phyloP scores from a whole-genome alignment of 2,329 filamentous ascomycete genomes.

The Bipolaris oryzae region DNA sequence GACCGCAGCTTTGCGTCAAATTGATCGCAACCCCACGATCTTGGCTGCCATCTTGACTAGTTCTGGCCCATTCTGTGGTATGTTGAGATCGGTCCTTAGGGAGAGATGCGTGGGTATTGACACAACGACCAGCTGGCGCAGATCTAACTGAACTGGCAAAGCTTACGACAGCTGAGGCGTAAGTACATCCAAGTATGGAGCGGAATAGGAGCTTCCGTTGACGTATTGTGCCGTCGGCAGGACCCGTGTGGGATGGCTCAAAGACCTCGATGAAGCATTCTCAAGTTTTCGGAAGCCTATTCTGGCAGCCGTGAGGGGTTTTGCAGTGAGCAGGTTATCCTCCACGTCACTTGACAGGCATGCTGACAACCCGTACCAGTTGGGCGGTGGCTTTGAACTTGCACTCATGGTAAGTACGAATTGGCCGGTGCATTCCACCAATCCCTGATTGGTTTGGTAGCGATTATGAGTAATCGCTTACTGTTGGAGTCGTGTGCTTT shows the following conservation, averaged over 20 bases:
- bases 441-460: neutral
- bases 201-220: neutral
- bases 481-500: neutral
- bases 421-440: conserved; percentile 45
- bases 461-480: conserved; percentile 7
- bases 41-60: conserved; percentile 71
- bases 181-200: neutral
- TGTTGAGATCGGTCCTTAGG: conserved; percentile 37
- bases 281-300: conserved; percentile 86
- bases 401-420: conserved; percentile 74
- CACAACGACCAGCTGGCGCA: conserved; percentile 69
- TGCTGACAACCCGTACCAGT: conserved; percentile 37
- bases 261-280: conserved; percentile 83
- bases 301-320: conserved; percentile 89
- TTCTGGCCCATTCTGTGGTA: conserved; percentile 72
- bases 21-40: conserved; percentile 25
- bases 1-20: conserved; percentile 34
- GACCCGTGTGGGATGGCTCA: conserved; percentile 87
- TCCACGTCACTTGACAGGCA: neutral
- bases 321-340: conserved; percentile 59
- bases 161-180: conserved; percentile 79
- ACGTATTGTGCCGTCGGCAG: neutral
- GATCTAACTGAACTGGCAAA: conserved; percentile 97
- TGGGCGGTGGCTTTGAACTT: conserved; percentile 92
- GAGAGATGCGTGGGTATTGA: neutral